Conservation (phyloP, 805 yeast species). For the Kazachstania africana region DNA sequence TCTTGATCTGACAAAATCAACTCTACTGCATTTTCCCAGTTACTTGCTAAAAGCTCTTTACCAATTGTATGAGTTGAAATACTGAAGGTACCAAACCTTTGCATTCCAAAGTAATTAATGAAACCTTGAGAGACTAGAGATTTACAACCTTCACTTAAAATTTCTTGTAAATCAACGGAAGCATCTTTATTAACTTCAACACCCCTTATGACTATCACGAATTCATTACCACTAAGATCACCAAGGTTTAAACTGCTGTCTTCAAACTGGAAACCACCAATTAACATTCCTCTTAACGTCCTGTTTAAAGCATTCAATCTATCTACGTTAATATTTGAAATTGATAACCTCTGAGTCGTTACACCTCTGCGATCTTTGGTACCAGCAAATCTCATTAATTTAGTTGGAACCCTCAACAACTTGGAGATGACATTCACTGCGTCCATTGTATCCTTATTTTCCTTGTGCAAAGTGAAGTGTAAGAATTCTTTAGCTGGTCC, state of each 20-base stretch:
- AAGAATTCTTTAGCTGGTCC: slow-evolving; percentile 62
- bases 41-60: slow-evolving; percentile 49
- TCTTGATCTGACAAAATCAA: slow-evolving; percentile 78
- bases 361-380: slow-evolving; percentile 95
- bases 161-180: slow-evolving; percentile 30
- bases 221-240: slow-evolving; percentile 80
- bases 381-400: slow-evolving; percentile 72
- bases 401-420: slow-evolving; percentile 63
- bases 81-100: slow-evolving; percentile 92
- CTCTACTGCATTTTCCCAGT: slow-evolving; percentile 74
- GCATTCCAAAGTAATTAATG: slow-evolving; percentile 96
- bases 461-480: slow-evolving; percentile 77
- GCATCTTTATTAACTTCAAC: slow-evolving; percentile 32
- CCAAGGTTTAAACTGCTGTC: slow-evolving; percentile 61
- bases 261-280: slow-evolving; percentile 70
- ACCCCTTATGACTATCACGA: slow-evolving; percentile 72
- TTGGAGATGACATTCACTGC: slow-evolving; percentile 67
- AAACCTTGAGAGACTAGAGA: slow-evolving; percentile 62
- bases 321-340: slow-evolving; percentile 57
- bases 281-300: slow-evolving; percentile 60
- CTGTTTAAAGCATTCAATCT: slow-evolving; percentile 68
- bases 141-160: slow-evolving; percentile 40
- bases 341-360: slow-evolving; percentile 73
- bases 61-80: slow-evolving; percentile 87
- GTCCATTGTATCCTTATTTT: slow-evolving; percentile 96